Evolutionary conservation across 208 protist species (phyloP).

Genomic region (Naegleria fowleri): DNA sequence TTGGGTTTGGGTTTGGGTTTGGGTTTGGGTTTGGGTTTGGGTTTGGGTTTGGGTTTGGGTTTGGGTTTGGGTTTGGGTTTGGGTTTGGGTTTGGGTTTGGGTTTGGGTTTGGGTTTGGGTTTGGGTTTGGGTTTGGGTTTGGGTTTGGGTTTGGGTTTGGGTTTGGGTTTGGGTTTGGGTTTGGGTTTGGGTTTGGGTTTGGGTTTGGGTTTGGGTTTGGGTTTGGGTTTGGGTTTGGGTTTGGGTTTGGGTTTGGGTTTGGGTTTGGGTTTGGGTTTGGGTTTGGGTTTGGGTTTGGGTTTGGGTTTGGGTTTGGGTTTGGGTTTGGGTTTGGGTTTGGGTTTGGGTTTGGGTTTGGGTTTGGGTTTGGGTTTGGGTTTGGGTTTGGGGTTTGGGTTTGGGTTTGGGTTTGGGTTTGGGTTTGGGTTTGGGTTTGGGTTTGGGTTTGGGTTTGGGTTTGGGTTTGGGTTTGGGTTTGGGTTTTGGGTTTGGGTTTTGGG

Average conservation of each 20-base stretch:
- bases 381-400: too few relatives aligned
- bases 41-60: slow-evolving; percentile 23
- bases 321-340: slow-evolving; percentile 23
- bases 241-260: slow-evolving; percentile 25
- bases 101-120: slow-evolving; percentile 23
- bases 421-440: slow-evolving; percentile 34
- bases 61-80: slow-evolving; percentile 25
- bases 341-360: slow-evolving; percentile 23
- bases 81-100: slow-evolving; percentile 23
- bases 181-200: slow-evolving; percentile 25
- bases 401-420: slow-evolving; percentile 35
- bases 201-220: slow-evolving; percentile 23
- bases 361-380: slow-evolving; percentile 25
- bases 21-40: slow-evolving; percentile 23
- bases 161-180: slow-evolving; percentile 23
- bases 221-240: slow-evolving; percentile 23
- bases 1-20: slow-evolving; percentile 25
- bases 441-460: slow-evolving; percentile 35
- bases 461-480: too few relatives aligned
- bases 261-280: slow-evolving; percentile 23
- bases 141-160: slow-evolving; percentile 23
- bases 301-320: slow-evolving; percentile 25
- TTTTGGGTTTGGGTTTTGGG: too few relatives aligned
- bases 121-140: slow-evolving; percentile 25
- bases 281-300: slow-evolving; percentile 23